phyloP scores from a whole-genome alignment of 2,329 filamentous ascomycete genomes.

The Diaporthe nobilis region DNA sequence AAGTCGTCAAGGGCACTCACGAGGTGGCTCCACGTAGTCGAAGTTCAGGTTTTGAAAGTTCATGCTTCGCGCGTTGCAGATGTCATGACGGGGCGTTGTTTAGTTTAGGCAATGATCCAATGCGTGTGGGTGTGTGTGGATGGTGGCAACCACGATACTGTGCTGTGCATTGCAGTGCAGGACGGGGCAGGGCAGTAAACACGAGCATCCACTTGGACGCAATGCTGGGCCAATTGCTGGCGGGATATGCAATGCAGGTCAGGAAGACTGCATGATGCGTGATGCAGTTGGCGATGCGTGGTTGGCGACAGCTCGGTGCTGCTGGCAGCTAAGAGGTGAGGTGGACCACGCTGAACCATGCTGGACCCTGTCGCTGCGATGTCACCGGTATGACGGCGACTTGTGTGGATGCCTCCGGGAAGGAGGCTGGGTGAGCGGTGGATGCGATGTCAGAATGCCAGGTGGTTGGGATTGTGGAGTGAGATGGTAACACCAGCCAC shows the following conservation, averaged over 20 bases:
- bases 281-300: conserved; percentile 33
- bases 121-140: conserved; percentile 5
- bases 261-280: conserved; percentile 36
- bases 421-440: conserved; percentile 39
- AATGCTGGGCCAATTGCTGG: conserved; percentile 39
- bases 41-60: conserved; percentile 44
- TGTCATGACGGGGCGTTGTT: conserved; percentile 35
- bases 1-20: conserved; percentile 43
- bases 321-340: conserved; percentile 12
- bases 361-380: conserved; percentile 26
- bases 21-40: conserved; percentile 45
- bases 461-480: conserved; percentile 40
- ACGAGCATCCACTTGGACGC: conserved; percentile 36
- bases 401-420: neutral
- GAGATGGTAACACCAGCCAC: conserved; percentile 40
- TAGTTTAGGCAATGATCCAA: conserved; percentile 27
- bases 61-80: conserved; percentile 43
- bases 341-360: conserved; percentile 11
- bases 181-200: conserved; percentile 26
- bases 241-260: conserved; percentile 32
- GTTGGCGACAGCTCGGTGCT: conserved; percentile 39
- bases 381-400: conserved; percentile 22
- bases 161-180: conserved; percentile 16
- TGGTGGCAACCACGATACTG: conserved; percentile 5
- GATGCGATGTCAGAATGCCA: conserved; percentile 28